Evolutionary conservation across 2,329 filamentous ascomycete genomes (phyloP), one percentile per base, ranked within the genome.

Genomic region (Oidium heveae): DNA sequence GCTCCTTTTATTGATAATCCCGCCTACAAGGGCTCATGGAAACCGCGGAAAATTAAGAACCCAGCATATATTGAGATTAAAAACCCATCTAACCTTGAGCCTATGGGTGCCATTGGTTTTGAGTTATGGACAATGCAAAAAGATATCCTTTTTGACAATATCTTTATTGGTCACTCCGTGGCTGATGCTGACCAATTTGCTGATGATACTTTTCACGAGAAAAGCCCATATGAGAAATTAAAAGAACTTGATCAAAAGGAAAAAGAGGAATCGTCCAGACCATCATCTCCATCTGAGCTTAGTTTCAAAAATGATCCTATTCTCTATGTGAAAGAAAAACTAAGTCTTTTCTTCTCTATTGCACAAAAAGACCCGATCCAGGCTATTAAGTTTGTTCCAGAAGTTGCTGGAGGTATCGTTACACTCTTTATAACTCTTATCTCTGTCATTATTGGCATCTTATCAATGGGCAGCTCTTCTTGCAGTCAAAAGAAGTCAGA

Each of bases 61-160:
- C 91, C 91, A 59, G 76, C 82, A 69, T 96, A 82, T 77, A 98
- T 80, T 63, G 88, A 98, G 77, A 91, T 96, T 77, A 94, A 94
- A 82, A 84, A 77, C 58, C 91, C 91, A 54, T 74, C 91, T 68
- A 91, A 94, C 79, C 85, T 98, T 66, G 91, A 98, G 76, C 88
- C 91, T 62, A 96, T 98, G 69, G 91, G 91, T 66, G 89, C 86
- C 73, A 84, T 88, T 76, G 81, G 91, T 64, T 96, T 96, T 66
- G 91, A 98, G 72, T 89, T 98, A 72, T 98, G 91, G 91, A 96
- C 91, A 65, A 98, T 98, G 91, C 89, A 95, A 73, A 94, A 81
- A 69, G 84, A 95, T 67, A 96, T 98, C 63, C 82, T 95, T 65
- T 96, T 98, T 65, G 86, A 96, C 79, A 98, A 98, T 81, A 93